Conservation (phyloP, 441 rosid species). For the Corymbia calophylla region DNA sequence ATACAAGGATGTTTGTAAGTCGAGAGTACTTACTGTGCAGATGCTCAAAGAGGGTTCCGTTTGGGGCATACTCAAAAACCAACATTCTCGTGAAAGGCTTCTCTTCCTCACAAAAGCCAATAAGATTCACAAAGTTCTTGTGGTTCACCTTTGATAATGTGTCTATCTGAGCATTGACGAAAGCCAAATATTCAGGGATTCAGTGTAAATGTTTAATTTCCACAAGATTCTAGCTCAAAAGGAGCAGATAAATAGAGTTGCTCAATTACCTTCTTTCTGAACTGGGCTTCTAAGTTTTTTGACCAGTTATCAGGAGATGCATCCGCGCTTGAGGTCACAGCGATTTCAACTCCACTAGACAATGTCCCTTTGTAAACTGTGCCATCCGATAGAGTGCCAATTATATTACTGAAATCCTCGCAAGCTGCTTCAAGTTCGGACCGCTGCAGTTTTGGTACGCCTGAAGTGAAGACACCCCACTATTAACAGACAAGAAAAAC, state of each 20-base stretch:
- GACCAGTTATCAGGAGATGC: conserved; percentile 63
- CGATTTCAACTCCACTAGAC: conserved; percentile 88
- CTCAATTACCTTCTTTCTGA: conserved; percentile 65
- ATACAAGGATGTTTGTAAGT: neutral
- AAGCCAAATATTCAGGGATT: neutral
- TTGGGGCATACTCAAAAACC: conserved; percentile 94
- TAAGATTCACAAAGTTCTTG: conserved; percentile 83
- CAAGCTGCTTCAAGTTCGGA: conserved; percentile 90
- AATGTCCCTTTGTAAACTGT: conserved; percentile 83
- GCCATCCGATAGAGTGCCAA: conserved; percentile 65
- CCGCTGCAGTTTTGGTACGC: conserved; percentile 76
- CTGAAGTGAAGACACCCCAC: conserved; percentile 28
- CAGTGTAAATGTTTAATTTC: neutral
- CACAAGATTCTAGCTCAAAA: neutral
- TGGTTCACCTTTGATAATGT: conserved; percentile 78
- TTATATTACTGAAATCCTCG: conserved; percentile 95
- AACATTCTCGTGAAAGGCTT: conserved; percentile 85
- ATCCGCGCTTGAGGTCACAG: conserved; percentile 50
- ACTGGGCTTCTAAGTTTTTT: conserved; percentile 50
- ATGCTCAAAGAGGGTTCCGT: conserved; percentile 94
- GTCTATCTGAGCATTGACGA: conserved; percentile 46
- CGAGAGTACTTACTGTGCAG: conserved; percentile 62
- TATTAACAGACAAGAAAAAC: neutral
- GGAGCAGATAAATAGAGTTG: neutral
- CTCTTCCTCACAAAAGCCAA: conserved; percentile 83